A percentile compares a stretch with the other conserved stretches of the same genome.
These are phyloP conservation scores for Pseudogymnoascus sp. DNA, from an alignment of 2,329 filamentous ascomycete genomes.

Conservation along the genomic window DNA sequence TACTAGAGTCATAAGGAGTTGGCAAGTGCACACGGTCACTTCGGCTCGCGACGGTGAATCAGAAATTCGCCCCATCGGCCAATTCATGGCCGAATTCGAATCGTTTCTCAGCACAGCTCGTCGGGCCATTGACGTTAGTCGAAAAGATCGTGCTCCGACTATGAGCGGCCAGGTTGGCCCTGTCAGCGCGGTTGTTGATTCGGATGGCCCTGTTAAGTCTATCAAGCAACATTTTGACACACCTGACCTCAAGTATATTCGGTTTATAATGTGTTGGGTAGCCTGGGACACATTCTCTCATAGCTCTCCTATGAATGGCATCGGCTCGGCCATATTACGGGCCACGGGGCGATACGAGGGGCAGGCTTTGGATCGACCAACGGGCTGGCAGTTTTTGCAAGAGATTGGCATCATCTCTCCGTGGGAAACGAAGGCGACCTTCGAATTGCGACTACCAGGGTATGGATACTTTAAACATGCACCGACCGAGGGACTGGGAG, in stretches of 20 bases:
- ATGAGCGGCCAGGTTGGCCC: constrained; percentile 41
- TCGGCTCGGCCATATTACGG: constrained; percentile 57
- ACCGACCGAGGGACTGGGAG: constrained; percentile 22
- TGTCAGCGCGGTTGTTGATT: constrained; percentile 17
- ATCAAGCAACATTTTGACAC: constrained; percentile 13
- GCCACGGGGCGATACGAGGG: constrained; percentile 51
- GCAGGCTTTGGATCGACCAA: constrained; percentile 36
- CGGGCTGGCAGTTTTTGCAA: constrained; percentile 60
- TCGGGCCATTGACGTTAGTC: constrained; percentile 41
- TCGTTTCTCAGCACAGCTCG: constrained; percentile 43
- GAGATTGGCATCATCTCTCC: constrained; percentile 65
- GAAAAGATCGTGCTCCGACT: constrained; percentile 40
- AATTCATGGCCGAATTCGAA: constrained; percentile 25
- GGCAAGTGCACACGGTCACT: constrained; percentile 1
- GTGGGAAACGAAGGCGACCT: constrained; percentile 60
- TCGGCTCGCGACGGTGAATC: neutral
- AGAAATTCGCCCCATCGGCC: neutral
- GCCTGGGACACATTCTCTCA: constrained; percentile 45
- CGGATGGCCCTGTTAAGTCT: constrained; percentile 10
- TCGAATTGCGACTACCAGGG: constrained; percentile 47
- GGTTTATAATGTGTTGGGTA: constrained; percentile 63
- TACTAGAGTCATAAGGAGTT: neutral
- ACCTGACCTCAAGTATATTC: constrained; percentile 47
- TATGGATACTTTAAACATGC: constrained; percentile 27
- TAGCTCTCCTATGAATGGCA: constrained; percentile 46